phyloP scores from a whole-genome alignment of 306 rosid species.

The Styphnolobium japonicum region DNA sequence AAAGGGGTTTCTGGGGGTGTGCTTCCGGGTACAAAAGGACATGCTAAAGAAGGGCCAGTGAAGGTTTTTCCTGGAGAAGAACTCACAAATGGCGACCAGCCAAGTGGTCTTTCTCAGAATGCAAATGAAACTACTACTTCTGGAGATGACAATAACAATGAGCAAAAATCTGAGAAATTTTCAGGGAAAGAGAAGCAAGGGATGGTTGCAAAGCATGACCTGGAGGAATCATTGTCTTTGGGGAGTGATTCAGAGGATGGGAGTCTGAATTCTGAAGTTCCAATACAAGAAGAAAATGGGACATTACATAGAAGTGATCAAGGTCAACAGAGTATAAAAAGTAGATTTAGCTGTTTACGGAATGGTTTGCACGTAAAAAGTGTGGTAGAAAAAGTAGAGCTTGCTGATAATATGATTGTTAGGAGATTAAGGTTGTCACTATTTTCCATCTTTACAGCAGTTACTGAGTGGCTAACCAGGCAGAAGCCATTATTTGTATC shows the following conservation, averaged over 20 bases:
- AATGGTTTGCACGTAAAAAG: slow-evolving; percentile 48
- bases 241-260: slow-evolving; percentile 40
- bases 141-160: slow-evolving; percentile 40
- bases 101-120: slow-evolving; percentile 32
- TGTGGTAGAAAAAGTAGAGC: slow-evolving; percentile 44
- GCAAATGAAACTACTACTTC: slow-evolving; percentile 32
- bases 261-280: slow-evolving; percentile 35
- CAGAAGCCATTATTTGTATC: slow-evolving; percentile 53
- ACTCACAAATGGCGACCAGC: slow-evolving; percentile 40
- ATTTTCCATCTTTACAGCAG: slow-evolving; percentile 48
- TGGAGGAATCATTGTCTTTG: slow-evolving; percentile 35
- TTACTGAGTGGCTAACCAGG: slow-evolving; percentile 55
- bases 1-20: slow-evolving; percentile 53
- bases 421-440: slow-evolving; percentile 49
- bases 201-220: slow-evolving; percentile 27
- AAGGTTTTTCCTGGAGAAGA: slow-evolving; percentile 71
- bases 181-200: slow-evolving; percentile 63
- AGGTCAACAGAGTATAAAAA: slow-evolving; percentile 39
- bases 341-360: slow-evolving; percentile 39
- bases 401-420: slow-evolving; percentile 49
- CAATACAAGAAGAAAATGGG: slow-evolving; percentile 46
- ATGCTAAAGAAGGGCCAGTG: slow-evolving; percentile 44
- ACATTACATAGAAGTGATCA: slow-evolving; percentile 32
- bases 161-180: slow-evolving; percentile 33
- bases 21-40: slow-evolving; percentile 43